These are phyloP conservation scores for Rhododendron ovatum DNA, from an alignment of 148 eudicot species.

Conservation along the genomic window DNA sequence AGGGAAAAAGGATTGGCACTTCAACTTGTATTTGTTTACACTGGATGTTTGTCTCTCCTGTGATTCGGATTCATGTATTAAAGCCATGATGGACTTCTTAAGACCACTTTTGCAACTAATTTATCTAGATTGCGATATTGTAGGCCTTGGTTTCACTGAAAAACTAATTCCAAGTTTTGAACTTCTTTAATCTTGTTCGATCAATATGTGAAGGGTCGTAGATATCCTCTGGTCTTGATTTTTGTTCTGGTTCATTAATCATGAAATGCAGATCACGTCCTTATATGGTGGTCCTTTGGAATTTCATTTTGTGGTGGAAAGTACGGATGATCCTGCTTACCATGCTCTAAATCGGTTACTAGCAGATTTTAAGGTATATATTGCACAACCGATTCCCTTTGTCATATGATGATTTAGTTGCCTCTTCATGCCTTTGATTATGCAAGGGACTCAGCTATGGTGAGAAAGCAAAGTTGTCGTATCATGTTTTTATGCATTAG, in stretches of 20 bases:
- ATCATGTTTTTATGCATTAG: neutral
- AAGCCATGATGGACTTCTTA: neutral
- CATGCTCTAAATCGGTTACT: constrained; percentile 60
- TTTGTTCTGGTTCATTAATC: constrained; percentile 5
- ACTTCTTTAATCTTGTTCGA: neutral
- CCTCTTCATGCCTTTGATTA: neutral
- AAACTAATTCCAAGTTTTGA: neutral
- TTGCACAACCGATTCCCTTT: neutral
- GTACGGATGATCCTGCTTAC: constrained; percentile 87
- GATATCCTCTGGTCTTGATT: neutral
- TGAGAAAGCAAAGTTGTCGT: neutral
- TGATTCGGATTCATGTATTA: neutral
- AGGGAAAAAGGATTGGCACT: neutral
- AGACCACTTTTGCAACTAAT: neutral
- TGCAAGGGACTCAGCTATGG: neutral
- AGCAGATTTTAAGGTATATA: constrained; percentile 60
- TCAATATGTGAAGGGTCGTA: neutral
- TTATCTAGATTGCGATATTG: neutral
- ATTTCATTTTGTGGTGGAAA: constrained; percentile 82
- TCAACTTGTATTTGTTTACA: neutral
- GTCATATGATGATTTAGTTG: constrained; percentile 4
- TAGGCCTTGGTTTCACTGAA: neutral
- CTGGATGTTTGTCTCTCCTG: neutral
- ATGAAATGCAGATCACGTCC: constrained; percentile 65
- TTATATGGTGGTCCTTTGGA: constrained; percentile 85